phyloP scores from a whole-genome alignment of 163 green algal genomes.

The Coccomyxa subellipsoidea region DNA sequence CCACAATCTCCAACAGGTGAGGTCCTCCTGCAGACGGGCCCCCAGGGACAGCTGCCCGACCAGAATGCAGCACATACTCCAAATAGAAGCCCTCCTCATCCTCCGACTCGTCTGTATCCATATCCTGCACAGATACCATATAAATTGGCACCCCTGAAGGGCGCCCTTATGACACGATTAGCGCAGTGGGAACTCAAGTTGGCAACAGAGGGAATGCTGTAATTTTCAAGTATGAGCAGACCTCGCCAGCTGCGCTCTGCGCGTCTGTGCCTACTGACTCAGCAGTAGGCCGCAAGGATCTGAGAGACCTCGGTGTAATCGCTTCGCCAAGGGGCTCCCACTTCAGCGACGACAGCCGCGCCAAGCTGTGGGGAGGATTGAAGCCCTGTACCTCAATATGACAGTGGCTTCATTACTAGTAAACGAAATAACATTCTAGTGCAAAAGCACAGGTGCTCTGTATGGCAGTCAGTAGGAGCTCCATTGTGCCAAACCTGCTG shows the following conservation, averaged over 20 bases:
- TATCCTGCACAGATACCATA: background rate
- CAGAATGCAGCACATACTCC: conserved; percentile 31
- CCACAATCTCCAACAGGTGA: conserved; percentile 35
- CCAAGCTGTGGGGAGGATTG: background rate
- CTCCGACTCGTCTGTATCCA: background rate
- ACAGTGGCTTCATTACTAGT: background rate
- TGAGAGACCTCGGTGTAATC: background rate
- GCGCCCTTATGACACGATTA: background rate
- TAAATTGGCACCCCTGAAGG: too few relatives aligned
- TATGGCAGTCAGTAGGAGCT: too few relatives aligned
- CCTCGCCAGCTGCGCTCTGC: background rate
- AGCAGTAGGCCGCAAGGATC: background rate
- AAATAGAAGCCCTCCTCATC: conserved; percentile 21
- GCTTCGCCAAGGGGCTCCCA: background rate
- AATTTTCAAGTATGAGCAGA: background rate
- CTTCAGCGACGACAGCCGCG: background rate
- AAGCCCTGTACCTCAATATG: background rate
- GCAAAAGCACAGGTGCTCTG: too few relatives aligned
- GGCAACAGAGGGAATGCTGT: background rate
- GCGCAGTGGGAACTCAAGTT: background rate
- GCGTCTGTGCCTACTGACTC: background rate
- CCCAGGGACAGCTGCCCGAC: background rate
- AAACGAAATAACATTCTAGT: background rate
- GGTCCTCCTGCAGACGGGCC: conserved; percentile 10
- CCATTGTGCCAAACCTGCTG: too few relatives aligned